A percentile compares a stretch with the other conserved stretches of the same genome.
phyloP scores from a whole-genome alignment of 2,329 filamentous ascomycete species.

The Dichotomopilus funicola region DNA sequence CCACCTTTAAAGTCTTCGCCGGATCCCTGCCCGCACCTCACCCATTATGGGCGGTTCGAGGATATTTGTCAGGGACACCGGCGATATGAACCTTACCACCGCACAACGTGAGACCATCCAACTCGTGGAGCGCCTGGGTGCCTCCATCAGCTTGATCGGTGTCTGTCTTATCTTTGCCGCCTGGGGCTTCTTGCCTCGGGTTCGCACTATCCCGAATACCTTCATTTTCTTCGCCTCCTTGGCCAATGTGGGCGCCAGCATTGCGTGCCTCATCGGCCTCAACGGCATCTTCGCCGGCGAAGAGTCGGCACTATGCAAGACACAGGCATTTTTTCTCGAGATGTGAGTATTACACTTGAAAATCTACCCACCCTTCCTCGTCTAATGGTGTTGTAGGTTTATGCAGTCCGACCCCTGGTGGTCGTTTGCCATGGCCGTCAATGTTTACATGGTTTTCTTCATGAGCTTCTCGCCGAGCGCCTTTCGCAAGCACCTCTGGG shows the following conservation, averaged over 20 bases:
- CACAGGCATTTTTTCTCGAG: constrained; percentile 56
- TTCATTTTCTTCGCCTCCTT: constrained; percentile 57
- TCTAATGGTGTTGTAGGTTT: constrained; percentile 47
- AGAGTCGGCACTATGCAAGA: constrained; percentile 52
- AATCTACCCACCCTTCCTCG: background rate
- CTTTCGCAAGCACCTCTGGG: constrained; percentile 65
- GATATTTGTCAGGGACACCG: constrained; percentile 13
- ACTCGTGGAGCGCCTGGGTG: constrained; percentile 43
- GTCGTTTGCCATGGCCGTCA: constrained; percentile 77
- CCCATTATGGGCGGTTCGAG: constrained; percentile 16
- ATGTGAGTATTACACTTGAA: constrained; percentile 45
- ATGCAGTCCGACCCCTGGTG: constrained; percentile 71
- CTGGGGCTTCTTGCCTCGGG: constrained; percentile 43
- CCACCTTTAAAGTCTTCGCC: no score
- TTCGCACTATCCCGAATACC: constrained; percentile 54
- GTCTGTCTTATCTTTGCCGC: constrained; percentile 47
- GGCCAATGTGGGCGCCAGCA: constrained; percentile 52
- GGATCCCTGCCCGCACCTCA: background rate
- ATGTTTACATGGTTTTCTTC: constrained; percentile 67
- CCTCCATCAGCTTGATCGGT: constrained; percentile 45
- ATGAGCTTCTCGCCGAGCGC: constrained; percentile 56
- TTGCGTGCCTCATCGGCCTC: constrained; percentile 65
- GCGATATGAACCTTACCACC: constrained; percentile 25
- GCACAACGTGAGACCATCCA: constrained; percentile 23
- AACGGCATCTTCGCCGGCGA: constrained; percentile 52